Percentiles rank a stretch among this genome's conserved stretches.
Conservation (phyloP, 805 yeast species). For the Pichia membranifaciens region DNA sequence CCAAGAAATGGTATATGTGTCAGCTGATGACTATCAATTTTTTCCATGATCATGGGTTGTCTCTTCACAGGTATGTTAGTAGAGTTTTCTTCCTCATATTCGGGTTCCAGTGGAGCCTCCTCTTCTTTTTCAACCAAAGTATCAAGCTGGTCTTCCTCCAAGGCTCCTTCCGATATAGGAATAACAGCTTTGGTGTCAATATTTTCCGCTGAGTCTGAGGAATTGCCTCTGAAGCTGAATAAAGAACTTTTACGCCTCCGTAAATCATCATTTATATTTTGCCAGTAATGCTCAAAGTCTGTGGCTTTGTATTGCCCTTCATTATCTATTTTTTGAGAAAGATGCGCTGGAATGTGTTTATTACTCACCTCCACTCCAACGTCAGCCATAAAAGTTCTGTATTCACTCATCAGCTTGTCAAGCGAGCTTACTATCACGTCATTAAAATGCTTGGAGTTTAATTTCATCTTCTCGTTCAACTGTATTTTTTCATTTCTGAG, state of each 20-base stretch:
- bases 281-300: slow-evolving; percentile 9
- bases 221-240: slow-evolving; percentile 20
- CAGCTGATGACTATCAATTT: slow-evolving; percentile 12
- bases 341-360: neutral
- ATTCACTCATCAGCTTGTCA: slow-evolving; percentile 15
- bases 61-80: slow-evolving; percentile 12
- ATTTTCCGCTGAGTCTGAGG: too few relatives aligned
- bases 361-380: slow-evolving; percentile 12
- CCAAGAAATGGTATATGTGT: slow-evolving; percentile 5
- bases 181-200: neutral
- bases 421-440: slow-evolving; percentile 11
- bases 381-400: slow-evolving; percentile 7
- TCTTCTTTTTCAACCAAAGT: slow-evolving; percentile 10
- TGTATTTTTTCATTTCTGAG: slow-evolving; percentile 21
- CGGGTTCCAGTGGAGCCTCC: slow-evolving; percentile 23
- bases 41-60: slow-evolving; percentile 4
- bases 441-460: slow-evolving; percentile 11
- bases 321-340: neutral
- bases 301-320: neutral
- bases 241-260: slow-evolving; percentile 40
- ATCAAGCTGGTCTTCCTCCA: slow-evolving; percentile 6
- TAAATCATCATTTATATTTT: slow-evolving; percentile 15
- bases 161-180: neutral
- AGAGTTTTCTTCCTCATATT: slow-evolving; percentile 12
- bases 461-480: slow-evolving; percentile 12